Conservation (phyloP, 164 flowering plant genomes). For the Aristolochia contorta region DNA sequence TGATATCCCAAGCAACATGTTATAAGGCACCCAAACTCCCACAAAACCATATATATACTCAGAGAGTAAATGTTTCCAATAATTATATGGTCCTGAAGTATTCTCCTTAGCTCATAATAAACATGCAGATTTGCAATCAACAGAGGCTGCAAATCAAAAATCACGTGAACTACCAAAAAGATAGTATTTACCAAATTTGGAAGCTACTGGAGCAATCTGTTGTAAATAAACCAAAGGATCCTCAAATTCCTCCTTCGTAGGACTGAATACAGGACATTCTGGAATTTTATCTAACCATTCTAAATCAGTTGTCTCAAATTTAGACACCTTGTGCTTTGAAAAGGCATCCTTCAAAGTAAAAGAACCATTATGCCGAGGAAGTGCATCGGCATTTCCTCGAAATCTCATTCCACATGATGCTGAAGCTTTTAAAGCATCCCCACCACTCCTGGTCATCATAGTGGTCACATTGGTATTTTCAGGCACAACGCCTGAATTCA, state of each 20-base stretch:
- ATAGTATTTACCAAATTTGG: slow-evolving; percentile 65
- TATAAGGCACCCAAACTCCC: not conserved
- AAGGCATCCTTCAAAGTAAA: slow-evolving; percentile 32
- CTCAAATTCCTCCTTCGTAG: slow-evolving; percentile 89
- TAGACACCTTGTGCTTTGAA: slow-evolving; percentile 55
- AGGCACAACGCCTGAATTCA: slow-evolving; percentile 32
- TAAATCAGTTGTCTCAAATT: slow-evolving; percentile 45
- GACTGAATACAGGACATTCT: slow-evolving; percentile 78
- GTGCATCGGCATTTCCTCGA: slow-evolving; percentile 23
- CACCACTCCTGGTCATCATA: slow-evolving; percentile 75
- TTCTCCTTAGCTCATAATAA: not conserved
- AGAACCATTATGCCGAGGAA: slow-evolving; percentile 20
- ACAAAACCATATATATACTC: not conserved
- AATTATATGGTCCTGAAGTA: not conserved
- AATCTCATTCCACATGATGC: slow-evolving; percentile 61
- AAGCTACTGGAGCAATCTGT: slow-evolving; percentile 90
- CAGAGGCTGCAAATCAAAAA: not conserved
- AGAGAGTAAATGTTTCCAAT: not conserved
- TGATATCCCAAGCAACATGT: not conserved
- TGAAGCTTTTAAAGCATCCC: slow-evolving; percentile 71
- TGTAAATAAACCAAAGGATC: slow-evolving; percentile 88
- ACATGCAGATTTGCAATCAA: not conserved
- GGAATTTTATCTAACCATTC: slow-evolving; percentile 78
- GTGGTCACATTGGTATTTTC: slow-evolving; percentile 26
- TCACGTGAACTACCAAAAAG: not conserved